phyloP scores from a whole-genome alignment of 2,329 filamentous ascomycete genomes.

The Botrytis fragariae region DNA sequence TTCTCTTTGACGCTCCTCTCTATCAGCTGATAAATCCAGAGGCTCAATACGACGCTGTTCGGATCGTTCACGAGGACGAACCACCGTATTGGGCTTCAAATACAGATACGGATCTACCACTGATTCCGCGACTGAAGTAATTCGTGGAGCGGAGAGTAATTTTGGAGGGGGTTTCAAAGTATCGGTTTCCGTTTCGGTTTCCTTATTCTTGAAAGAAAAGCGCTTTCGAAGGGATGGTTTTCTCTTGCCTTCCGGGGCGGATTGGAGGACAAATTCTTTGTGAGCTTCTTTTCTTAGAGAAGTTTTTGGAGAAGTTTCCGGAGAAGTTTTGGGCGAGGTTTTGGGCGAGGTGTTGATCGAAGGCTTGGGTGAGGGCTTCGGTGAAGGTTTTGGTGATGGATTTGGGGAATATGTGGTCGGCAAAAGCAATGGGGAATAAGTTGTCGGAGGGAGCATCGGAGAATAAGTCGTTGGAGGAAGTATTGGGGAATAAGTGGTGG shows the following conservation, averaged over 20 bases:
- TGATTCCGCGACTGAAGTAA: slow-evolving; percentile 20
- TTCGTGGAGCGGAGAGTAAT: not conserved
- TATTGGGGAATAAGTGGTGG: not conserved
- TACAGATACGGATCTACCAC: slow-evolving; percentile 14
- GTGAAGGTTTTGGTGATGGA: not conserved
- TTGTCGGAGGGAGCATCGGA: not conserved
- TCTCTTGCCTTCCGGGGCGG: slow-evolving; percentile 28
- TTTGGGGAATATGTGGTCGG: slow-evolving; percentile 4
- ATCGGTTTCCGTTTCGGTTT: slow-evolving; percentile 26
- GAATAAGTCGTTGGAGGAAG: not conserved
- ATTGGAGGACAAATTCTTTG: slow-evolving; percentile 6
- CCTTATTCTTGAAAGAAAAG: slow-evolving; percentile 35
- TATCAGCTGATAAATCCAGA: slow-evolving; percentile 4
- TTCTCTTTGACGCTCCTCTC: not conserved
- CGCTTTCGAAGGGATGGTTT: slow-evolving; percentile 34
- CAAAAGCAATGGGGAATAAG: slow-evolving; percentile 1
- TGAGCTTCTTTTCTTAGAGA: not conserved
- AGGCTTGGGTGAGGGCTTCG: not conserved
- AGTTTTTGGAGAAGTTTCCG: not conserved
- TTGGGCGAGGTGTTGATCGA: not conserved
- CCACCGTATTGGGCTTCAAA: slow-evolving; percentile 24
- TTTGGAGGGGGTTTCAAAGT: slow-evolving; percentile 6
- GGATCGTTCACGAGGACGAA: slow-evolving; percentile 1
- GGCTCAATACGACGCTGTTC: slow-evolving; percentile 1
- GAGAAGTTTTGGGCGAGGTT: not conserved